Evolutionary conservation across 768 basidiomycete genomes (phyloP).

Genomic region (Collybiopsis confluens): DNA sequence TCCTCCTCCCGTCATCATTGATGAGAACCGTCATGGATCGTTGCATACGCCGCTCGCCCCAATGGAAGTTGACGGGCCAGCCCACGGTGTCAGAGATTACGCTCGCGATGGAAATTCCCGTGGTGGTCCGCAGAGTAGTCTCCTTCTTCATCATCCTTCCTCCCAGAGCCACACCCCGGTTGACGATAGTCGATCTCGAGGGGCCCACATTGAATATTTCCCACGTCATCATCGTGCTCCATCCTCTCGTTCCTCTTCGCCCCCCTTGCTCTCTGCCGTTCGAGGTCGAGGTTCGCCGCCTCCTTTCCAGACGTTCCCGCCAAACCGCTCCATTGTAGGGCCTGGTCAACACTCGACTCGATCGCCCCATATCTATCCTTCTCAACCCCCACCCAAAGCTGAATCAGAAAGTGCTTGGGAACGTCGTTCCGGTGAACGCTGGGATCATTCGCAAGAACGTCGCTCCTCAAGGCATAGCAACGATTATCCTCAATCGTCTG

Average conservation of each 20-base stretch:
- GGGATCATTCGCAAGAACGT: slow-evolving; percentile 49
- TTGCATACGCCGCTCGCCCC: slow-evolving; percentile 73
- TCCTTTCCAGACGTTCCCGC: slow-evolving; percentile 44
- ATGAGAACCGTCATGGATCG: slow-evolving; percentile 65
- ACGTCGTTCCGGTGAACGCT: slow-evolving; percentile 44
- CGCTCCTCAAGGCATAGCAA: slow-evolving; percentile 39
- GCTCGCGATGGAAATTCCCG: slow-evolving; percentile 45
- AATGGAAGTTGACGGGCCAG: slow-evolving; percentile 68
- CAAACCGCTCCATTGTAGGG: slow-evolving; percentile 43
- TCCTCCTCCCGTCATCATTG: slow-evolving; percentile 76
- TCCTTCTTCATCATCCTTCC: slow-evolving; percentile 66
- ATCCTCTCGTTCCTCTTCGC: slow-evolving; percentile 55
- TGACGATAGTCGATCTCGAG: slow-evolving; percentile 41
- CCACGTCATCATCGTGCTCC: slow-evolving; percentile 46
- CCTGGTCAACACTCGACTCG: slow-evolving; percentile 55
- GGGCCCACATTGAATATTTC: slow-evolving; percentile 57
- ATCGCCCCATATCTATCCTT: slow-evolving; percentile 53
- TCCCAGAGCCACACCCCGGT: slow-evolving; percentile 53
- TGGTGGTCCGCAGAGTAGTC: slow-evolving; percentile 46
- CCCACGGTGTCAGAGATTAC: slow-evolving; percentile 48
- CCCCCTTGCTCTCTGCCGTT: slow-evolving; percentile 40
- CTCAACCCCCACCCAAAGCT: slow-evolving; percentile 44
- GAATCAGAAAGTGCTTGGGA: slow-evolving; percentile 62
- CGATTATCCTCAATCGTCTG: slow-evolving; percentile 30
- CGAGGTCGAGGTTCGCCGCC: slow-evolving; percentile 48